Percentiles rank a stretch among this genome's conserved stretches.
These are phyloP conservation scores for Fusarium chuoi DNA, from an alignment of 2,329 filamentous ascomycete genomes.

Conservation along the genomic window DNA sequence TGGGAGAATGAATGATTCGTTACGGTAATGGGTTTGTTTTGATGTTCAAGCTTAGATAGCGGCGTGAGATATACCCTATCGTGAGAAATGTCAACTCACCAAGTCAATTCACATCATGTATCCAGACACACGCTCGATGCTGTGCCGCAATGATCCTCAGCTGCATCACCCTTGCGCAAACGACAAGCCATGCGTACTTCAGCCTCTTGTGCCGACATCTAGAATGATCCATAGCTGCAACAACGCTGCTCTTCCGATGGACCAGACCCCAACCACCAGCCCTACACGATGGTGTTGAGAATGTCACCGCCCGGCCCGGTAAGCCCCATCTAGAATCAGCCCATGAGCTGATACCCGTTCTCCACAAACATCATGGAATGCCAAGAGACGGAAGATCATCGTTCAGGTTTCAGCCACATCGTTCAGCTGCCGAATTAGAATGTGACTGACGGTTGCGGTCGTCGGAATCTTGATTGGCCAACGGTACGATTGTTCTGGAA, in stretches of 20 bases:
- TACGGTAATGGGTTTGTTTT: background rate
- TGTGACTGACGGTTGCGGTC: slow-evolving; percentile 3
- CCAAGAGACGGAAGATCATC: background rate
- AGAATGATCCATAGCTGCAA: background rate
- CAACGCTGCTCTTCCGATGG: fast-evolving
- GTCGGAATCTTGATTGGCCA: background rate
- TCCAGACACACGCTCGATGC: too few species aligned
- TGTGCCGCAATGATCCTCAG: fast-evolving
- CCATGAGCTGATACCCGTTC: background rate
- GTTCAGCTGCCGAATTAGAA: background rate
- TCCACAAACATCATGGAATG: slow-evolving; percentile 5
- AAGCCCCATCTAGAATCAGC: background rate
- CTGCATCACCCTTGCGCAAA: fast-evolving
- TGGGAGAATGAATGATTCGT: background rate
- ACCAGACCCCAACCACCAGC: background rate
- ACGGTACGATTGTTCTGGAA: background rate
- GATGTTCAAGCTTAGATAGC: background rate
- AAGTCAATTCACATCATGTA: background rate
- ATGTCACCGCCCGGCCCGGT: background rate
- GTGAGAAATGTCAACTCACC: background rate
- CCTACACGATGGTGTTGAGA: too few species aligned
- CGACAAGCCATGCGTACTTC: background rate
- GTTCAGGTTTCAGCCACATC: slow-evolving; percentile 12
- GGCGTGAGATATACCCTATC: background rate
- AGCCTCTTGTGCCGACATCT: background rate